Evolutionary conservation across 257 asterid genomes (phyloP).

Genomic region (Pogostemon cablin): DNA sequence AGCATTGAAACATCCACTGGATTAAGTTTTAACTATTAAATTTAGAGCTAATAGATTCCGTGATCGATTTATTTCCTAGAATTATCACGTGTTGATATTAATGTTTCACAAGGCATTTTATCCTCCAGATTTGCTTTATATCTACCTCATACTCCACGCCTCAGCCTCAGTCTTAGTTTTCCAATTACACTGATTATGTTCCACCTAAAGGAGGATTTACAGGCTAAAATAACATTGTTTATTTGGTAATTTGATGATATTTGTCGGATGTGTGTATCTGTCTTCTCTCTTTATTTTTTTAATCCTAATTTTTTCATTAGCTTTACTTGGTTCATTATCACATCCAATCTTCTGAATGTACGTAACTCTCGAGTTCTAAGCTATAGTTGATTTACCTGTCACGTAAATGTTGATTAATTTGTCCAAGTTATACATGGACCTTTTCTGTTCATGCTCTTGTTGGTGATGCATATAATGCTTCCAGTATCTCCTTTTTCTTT

Average conservation of each 20-base stretch:
- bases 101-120: too few relatives aligned
- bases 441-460: neutral
- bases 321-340: neutral
- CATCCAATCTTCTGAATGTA: neutral
- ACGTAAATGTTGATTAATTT: neutral
- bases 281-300: neutral
- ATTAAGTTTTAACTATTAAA: neutral
- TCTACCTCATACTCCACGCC: too few relatives aligned
- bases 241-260: neutral
- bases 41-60: neutral
- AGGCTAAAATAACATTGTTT: too few relatives aligned
- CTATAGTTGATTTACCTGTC: slow-evolving; percentile 5
- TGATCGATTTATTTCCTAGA: neutral
- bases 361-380: slow-evolving; percentile 7
- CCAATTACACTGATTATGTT: too few relatives aligned
- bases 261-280: neutral
- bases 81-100: neutral
- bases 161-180: too few relatives aligned
- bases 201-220: too few relatives aligned
- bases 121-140: too few relatives aligned
- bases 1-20: slow-evolving; percentile 15
- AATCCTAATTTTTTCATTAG: neutral
- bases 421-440: neutral
- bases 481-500: slow-evolving; percentile 21
- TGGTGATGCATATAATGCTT: too few relatives aligned